phyloP scores from a whole-genome alignment of 129 eudicot species.

The Flaveria trinervia region DNA sequence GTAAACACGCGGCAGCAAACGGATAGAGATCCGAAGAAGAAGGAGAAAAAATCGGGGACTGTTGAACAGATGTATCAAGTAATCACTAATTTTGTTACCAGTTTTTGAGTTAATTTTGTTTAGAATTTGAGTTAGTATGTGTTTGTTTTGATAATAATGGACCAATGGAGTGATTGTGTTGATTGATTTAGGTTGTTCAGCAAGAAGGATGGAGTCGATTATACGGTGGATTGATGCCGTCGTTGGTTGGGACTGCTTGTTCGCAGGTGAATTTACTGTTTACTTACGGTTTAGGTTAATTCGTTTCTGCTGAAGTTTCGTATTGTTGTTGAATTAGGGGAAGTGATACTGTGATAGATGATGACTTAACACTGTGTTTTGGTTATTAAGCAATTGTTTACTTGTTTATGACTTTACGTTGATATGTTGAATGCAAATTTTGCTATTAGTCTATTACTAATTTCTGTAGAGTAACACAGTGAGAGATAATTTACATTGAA shows the following conservation, averaged over 20 bases:
- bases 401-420: neutral
- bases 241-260: conserved; percentile 86
- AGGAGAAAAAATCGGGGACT: conserved; percentile 58
- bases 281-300: conserved; percentile 5
- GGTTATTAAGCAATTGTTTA: neutral
- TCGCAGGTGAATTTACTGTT: conserved; percentile 66
- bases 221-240: conserved; percentile 80
- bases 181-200: conserved; percentile 63
- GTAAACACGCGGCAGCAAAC: conserved; percentile 98
- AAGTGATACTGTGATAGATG: neutral
- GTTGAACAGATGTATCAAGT: conserved; percentile 81
- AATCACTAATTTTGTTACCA: neutral
- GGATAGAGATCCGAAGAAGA: conserved; percentile 69
- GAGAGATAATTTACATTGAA: conserved; percentile 1
- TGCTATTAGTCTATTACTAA: neutral
- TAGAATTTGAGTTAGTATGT: neutral
- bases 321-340: conserved; percentile 9
- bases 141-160: neutral
- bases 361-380: neutral
- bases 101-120: neutral
- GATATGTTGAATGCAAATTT: too few species aligned
- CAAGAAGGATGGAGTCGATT: conserved; percentile 91
- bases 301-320: conserved; percentile 2
- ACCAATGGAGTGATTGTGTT: conserved; percentile 10
- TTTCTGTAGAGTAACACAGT: neutral